These are phyloP conservation scores for Geotrichum citri-aurantii DNA, from an alignment of 1,139 yeast genomes.

Conservation along the genomic window DNA sequence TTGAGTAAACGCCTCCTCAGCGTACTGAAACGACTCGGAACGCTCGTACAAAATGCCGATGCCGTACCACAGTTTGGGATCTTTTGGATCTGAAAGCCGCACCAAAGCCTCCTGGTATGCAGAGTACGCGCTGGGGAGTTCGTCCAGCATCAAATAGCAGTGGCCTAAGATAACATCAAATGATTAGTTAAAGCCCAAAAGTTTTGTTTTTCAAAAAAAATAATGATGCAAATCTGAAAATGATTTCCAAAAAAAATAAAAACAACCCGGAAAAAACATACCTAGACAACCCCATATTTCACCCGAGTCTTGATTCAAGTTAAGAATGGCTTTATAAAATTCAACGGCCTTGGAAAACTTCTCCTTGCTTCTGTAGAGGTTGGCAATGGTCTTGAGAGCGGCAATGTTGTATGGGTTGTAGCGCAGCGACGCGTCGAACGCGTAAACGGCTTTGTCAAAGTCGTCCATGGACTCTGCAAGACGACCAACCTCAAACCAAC, in stretches of 20 bases:
- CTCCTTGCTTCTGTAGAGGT: constrained; percentile 81
- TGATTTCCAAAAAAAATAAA: neutral
- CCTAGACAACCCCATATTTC: constrained; percentile 90
- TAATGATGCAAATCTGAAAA: neutral
- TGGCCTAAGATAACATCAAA: constrained; percentile 51
- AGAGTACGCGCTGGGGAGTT: constrained; percentile 87
- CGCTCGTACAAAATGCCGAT: constrained; percentile 94
- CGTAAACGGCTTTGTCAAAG: constrained; percentile 78
- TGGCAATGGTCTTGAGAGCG: constrained; percentile 79
- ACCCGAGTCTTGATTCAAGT: constrained; percentile 80
- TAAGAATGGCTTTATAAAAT: constrained; percentile 78
- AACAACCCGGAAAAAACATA: constrained; percentile 4
- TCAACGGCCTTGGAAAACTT: constrained; percentile 93
- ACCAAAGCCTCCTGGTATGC: constrained; percentile 95
- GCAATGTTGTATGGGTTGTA: constrained; percentile 84
- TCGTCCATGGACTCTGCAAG: constrained; percentile 88
- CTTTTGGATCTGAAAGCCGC: constrained; percentile 87
- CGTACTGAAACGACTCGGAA: constrained; percentile 92
- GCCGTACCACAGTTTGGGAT: constrained; percentile 97
- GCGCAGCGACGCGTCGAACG: constrained; percentile 85
- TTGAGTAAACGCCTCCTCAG: constrained; percentile 95
- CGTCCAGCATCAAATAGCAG: constrained; percentile 94
- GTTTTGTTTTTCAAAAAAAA: no score
- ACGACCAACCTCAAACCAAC: constrained; percentile 86
- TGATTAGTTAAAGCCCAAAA: neutral